These are phyloP conservation scores for Pichia nanzhaoensis DNA, from an alignment of 805 yeast species.

Conservation along the genomic window DNA sequence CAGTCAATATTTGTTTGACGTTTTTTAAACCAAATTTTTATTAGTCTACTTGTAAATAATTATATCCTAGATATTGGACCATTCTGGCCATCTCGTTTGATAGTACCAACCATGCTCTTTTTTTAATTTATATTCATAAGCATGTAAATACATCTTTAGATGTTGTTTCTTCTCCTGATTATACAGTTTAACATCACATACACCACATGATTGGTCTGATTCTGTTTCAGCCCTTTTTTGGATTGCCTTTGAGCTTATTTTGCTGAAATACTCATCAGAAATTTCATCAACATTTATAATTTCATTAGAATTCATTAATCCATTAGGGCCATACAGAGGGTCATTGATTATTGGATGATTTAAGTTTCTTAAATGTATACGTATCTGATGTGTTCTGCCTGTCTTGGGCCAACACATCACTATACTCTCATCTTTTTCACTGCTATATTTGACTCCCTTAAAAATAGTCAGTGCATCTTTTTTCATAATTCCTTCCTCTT, in stretches of 20 bases:
- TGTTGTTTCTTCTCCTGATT: constrained; percentile 27
- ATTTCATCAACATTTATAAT: neutral
- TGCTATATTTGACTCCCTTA: constrained; percentile 27
- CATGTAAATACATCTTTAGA: constrained; percentile 42
- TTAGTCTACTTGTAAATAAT: neutral
- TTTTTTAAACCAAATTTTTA: neutral
- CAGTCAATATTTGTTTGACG: neutral
- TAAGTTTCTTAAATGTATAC: constrained; percentile 46
- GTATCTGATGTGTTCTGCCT: constrained; percentile 52
- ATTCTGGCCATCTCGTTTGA: constrained; percentile 39
- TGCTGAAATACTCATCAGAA: constrained; percentile 4
- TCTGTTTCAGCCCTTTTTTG: constrained; percentile 7
- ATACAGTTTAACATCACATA: constrained; percentile 32
- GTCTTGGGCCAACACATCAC: constrained; percentile 44
- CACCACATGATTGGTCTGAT: constrained; percentile 25
- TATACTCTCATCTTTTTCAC: constrained; percentile 32
- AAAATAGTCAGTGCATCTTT: constrained; percentile 20
- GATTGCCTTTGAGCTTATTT: constrained; percentile 3
- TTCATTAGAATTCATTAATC: constrained; percentile 4
- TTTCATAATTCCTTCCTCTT: constrained; percentile 19
- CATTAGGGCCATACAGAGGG: constrained; percentile 24
- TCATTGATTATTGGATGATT: constrained; percentile 34
- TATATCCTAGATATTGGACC: constrained; percentile 33
- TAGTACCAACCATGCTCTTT: constrained; percentile 29
- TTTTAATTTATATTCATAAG: constrained; percentile 33